Evolutionary conservation across 192 early-diverging fungal genomes (phyloP).

Genomic region (Coemansia sp.): DNA sequence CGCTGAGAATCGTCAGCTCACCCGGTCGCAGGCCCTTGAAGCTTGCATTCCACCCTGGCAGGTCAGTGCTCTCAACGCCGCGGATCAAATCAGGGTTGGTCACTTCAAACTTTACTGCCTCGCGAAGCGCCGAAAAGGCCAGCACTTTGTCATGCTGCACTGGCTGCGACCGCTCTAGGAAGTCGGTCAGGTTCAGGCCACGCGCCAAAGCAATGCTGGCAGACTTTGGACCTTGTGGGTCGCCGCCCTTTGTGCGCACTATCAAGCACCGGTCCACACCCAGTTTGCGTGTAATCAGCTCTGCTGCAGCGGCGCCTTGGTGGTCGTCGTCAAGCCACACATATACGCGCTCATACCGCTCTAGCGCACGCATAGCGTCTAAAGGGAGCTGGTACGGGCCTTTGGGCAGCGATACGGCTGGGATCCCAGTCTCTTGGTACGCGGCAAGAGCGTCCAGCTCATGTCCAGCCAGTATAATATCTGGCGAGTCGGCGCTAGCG

Average conservation of each 20-base stretch:
- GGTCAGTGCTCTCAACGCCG: conserved; percentile 60
- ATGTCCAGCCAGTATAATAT: conserved; percentile 57
- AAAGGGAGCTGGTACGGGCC: conserved; percentile 59
- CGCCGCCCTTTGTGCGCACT: conserved; percentile 48
- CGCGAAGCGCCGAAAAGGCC: conserved; percentile 58
- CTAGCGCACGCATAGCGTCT: conserved; percentile 57
- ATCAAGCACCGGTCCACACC: conserved; percentile 63
- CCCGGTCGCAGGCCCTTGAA: conserved; percentile 69
- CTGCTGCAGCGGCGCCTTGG: conserved; percentile 59
- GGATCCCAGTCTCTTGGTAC: conserved; percentile 63
- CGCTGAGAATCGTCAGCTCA: conserved; percentile 67
- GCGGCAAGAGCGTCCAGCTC: conserved; percentile 68
- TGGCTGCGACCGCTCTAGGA: conserved; percentile 50
- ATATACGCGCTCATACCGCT: conserved; percentile 63
- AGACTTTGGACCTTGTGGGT: conserved; percentile 52
- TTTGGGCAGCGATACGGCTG: conserved; percentile 57
- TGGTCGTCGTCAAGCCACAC: conserved; percentile 68
- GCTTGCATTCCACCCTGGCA: conserved; percentile 61
- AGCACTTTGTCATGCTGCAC: conserved; percentile 67
- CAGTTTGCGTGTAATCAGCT: conserved; percentile 60
- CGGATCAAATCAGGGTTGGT: conserved; percentile 61
- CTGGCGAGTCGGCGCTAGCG: conserved; percentile 31
- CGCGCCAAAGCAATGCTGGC: conserved; percentile 54
- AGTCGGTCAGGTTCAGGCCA: conserved; percentile 34
- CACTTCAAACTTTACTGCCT: conserved; percentile 63